phyloP scores from a whole-genome alignment of 2,329 filamentous ascomycete species.

The Colletotrichum falcatum region DNA sequence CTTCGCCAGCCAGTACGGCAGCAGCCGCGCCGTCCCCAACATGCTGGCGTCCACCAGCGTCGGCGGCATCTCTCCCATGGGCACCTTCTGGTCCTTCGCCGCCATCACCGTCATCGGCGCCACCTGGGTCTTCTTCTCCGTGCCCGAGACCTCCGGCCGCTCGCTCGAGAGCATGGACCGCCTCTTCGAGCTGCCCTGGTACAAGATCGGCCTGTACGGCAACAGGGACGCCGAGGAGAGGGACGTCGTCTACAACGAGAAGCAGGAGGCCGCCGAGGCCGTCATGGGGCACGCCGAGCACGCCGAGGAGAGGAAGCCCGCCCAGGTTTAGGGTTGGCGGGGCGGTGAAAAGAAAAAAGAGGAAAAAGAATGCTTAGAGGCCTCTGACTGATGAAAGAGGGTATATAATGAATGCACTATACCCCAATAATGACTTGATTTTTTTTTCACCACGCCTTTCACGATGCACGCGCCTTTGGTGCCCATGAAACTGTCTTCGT shows the following conservation, averaged over 20 bases:
- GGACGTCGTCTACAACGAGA: conserved; percentile 59
- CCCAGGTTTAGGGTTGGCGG: conserved; percentile 17
- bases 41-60: conserved; percentile 70
- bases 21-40: conserved; percentile 78
- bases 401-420: conserved; percentile 40
- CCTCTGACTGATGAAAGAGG: conserved; percentile 5
- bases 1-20: conserved; percentile 84
- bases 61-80: conserved; percentile 67
- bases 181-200: conserved; percentile 80
- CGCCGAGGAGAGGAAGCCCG: conserved; percentile 48
- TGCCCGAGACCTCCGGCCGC: conserved; percentile 79
- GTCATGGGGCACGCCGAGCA: conserved; percentile 49
- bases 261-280: conserved; percentile 54
- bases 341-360: too few species aligned
- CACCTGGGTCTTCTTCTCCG: conserved; percentile 76
- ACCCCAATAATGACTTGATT: conserved; percentile 32
- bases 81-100: conserved; percentile 83
- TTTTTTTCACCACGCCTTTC: conserved; percentile 4
- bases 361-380: too few species aligned
- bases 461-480: background rate
- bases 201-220: conserved; percentile 73
- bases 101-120: conserved; percentile 76
- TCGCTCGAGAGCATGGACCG: conserved; percentile 77
- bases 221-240: conserved; percentile 63
- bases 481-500: background rate